Conservation (phyloP, 345 rosid genomes). For the Gossypium sturtianum region DNA sequence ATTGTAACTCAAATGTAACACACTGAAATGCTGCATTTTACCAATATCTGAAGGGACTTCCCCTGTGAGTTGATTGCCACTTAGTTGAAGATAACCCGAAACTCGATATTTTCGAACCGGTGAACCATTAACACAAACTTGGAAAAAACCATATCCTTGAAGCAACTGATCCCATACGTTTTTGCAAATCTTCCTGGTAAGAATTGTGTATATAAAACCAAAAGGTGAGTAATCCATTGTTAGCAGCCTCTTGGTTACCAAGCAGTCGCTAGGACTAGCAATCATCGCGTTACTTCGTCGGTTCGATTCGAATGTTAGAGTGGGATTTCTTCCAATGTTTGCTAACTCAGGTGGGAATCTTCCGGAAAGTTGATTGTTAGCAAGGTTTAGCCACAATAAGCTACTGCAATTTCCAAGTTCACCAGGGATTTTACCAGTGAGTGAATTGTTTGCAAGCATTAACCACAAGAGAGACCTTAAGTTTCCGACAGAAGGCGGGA, state of each 20-base stretch:
- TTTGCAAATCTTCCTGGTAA: conserved; percentile 58
- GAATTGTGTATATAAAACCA: conserved; percentile 51
- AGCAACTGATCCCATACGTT: conserved; percentile 68
- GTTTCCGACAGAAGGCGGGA: conserved; percentile 62
- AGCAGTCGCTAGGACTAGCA: conserved; percentile 70
- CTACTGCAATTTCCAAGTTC: conserved; percentile 73
- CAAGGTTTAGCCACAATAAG: conserved; percentile 79
- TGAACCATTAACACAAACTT: conserved; percentile 43
- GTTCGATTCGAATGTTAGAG: conserved; percentile 46
- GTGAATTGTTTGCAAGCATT: conserved; percentile 74
- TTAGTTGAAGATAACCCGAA: conserved; percentile 74
- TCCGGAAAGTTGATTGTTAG: conserved; percentile 66
- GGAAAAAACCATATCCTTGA: conserved; percentile 61
- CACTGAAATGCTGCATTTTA: conserved; percentile 52
- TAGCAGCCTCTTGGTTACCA: conserved; percentile 74
- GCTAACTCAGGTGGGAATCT: conserved; percentile 49
- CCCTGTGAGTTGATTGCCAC: conserved; percentile 63
- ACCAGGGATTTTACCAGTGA: conserved; percentile 57
- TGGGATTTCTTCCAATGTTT: conserved; percentile 52
- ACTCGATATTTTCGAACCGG: conserved; percentile 22
- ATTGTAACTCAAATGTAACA: conserved; percentile 62
- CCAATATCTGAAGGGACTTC: conserved; percentile 49
- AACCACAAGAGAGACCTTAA: conserved; percentile 73
- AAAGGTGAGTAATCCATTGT: conserved; percentile 84
- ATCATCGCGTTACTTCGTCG: conserved; percentile 22